Base-by-base conservation (phyloP, 73 alveolate genomes). In the Stentor roeselii region DNA sequence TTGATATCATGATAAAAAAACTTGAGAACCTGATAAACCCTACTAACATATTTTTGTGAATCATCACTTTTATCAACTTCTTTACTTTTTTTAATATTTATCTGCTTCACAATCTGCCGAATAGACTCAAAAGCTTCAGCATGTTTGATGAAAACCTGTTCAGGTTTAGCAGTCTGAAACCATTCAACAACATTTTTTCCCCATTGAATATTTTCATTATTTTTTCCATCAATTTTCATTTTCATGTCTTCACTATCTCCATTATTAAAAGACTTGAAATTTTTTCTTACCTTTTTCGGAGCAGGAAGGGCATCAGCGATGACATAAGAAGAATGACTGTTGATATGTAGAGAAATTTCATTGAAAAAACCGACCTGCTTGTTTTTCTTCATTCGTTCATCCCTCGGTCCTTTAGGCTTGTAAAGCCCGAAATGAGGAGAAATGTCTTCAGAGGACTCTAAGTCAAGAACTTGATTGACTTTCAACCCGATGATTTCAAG, bases 341-440 rank as follows among this genome's bases (percentile, higher is more conserved):
- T 67, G 21, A 34, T 67, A 30, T 67, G 80, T 34, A 27, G 80
- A 67, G 37, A 27, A 21, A 67, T 67, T 34, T 67, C 42, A 67
- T n/a, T 21, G 80, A 32, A 21, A n/a, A n/a, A n/a, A n/a, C n/a
- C n/a, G n/a, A n/a, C n/a, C 0, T 21, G 27, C 0, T 1, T 27
- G 34, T 34, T 34, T 67, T n/a, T 36, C 11, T 21, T 21, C 41
- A 21, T 32, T n/a, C n/a, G n/a, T n/a, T n/a, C n/a, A n/a, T n/a
- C n/a, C n/a, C n/a, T n/a, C n/a, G n/a, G n/a, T n/a, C n/a, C n/a
- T 21, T 21, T 27, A 30, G 80, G 37, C 41, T 40, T n/a, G 41
- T 34, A 67, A 30, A 21, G 21, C 34, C 80, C 80, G 41, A 27
- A 67, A 34, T 34, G 21, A 30, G 80, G 34, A 32, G 37, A 27